Percentiles rank a stretch among this genome's conserved stretches.
Evolutionary conservation across 768 basidiomycete species (phyloP).

Genomic region (Baorangia bicolor): DNA sequence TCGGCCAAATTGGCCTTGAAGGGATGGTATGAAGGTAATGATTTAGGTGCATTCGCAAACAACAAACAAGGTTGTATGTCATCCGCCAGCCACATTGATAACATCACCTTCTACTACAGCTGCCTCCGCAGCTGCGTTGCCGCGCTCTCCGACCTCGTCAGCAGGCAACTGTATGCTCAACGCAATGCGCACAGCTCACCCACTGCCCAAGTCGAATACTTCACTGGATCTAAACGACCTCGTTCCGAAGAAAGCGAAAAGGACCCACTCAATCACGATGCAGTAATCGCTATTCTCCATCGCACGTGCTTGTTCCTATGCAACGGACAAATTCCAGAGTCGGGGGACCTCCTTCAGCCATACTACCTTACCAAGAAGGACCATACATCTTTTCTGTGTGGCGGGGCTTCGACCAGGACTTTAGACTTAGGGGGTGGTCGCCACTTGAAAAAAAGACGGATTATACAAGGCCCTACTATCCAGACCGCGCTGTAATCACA

Average conservation of each 20-base stretch:
- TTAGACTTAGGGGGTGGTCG: too few species aligned
- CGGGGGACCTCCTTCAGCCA: too few species aligned
- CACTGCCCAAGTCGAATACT: neutral
- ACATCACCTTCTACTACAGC: neutral
- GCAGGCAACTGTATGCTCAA: neutral
- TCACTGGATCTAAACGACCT: neutral
- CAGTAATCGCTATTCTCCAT: neutral
- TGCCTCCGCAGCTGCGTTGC: neutral
- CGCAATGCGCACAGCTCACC: neutral
- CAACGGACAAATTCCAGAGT: too few species aligned
- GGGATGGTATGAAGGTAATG: neutral
- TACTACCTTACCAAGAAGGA: too few species aligned
- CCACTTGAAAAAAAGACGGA: too few species aligned
- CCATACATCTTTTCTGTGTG: too few species aligned
- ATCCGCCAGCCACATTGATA: neutral
- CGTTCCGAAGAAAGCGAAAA: neutral
- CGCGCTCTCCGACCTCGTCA: neutral
- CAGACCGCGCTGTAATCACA: too few species aligned
- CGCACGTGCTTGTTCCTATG: too few species aligned
- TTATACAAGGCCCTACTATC: too few species aligned
- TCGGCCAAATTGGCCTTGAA: neutral
- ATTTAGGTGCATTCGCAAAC: neutral
- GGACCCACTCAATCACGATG: neutral
- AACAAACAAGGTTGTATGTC: neutral
- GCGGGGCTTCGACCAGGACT: too few species aligned